Percentiles rank a stretch among this genome's conserved stretches.
These are phyloP conservation scores for Geranium incanum DNA, from an alignment of 441 rosid genomes.

Conservation along the genomic window DNA sequence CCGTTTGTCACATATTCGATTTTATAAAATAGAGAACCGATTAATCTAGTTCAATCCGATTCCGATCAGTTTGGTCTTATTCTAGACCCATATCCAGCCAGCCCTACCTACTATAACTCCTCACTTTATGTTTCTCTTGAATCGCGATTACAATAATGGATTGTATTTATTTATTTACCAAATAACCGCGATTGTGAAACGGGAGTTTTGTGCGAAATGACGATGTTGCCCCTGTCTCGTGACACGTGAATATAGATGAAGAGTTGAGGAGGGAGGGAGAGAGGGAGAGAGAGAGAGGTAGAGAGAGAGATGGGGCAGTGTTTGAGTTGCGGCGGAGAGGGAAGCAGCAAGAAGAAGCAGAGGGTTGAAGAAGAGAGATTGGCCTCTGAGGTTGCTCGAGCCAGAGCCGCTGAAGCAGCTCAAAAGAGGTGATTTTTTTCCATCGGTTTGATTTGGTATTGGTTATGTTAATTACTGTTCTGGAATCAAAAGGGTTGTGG, in stretches of 20 bases:
- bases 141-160: not conserved
- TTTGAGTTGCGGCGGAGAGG: conserved; percentile 46
- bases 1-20: too few relatives aligned
- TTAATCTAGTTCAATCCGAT: too few relatives aligned
- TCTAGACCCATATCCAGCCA: too few relatives aligned
- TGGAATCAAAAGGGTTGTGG: not conserved
- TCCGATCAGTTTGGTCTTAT: too few relatives aligned
- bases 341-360: conserved; percentile 46
- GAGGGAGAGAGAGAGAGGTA: not conserved
- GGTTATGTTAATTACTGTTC: not conserved
- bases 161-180: too few relatives aligned
- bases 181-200: not conserved
- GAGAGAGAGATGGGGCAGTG: conserved; percentile 34
- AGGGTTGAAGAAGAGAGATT: conserved; percentile 57
- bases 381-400: conserved; percentile 86
- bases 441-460: not conserved
- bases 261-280: not conserved
- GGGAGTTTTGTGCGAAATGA: not conserved
- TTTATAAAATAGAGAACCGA: too few relatives aligned
- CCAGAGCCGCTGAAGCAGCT: conserved; percentile 95
- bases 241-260: not conserved
- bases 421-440: conserved; percentile 46
- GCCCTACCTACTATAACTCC: too few relatives aligned
- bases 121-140: too few relatives aligned
- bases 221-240: conserved; percentile 9